These are phyloP conservation scores for Vicia sativa DNA, from an alignment of 306 rosid species.

Conservation along the genomic window DNA sequence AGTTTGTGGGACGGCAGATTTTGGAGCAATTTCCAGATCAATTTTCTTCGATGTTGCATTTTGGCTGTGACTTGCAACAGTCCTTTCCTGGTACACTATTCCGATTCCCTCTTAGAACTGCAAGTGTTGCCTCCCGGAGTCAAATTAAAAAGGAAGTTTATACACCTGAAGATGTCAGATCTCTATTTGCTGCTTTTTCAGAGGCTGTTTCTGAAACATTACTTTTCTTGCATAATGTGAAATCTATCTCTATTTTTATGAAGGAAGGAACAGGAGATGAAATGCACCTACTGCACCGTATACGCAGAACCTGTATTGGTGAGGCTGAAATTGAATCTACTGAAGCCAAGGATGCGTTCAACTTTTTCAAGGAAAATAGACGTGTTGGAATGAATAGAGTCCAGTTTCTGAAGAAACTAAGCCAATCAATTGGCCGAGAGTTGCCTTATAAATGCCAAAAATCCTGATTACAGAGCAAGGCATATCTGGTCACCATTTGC, in stretches of 20 bases:
- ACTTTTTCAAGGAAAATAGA: conserved; percentile 60
- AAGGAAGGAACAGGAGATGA: conserved; percentile 85
- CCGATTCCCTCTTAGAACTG: conserved; percentile 92
- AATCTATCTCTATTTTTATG: conserved; percentile 76
- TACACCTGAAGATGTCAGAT: conserved; percentile 79
- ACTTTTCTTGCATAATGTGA: conserved; percentile 80
- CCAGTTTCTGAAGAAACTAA: conserved; percentile 72
- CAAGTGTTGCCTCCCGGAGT: conserved; percentile 81
- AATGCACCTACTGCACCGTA: conserved; percentile 83
- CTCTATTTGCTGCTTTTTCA: conserved; percentile 78
- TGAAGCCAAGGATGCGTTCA: conserved; percentile 65
- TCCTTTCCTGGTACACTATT: conserved; percentile 92
- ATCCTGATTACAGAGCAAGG: conserved; percentile 65
- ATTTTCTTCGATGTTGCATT: conserved; percentile 87
- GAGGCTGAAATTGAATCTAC: conserved; percentile 66
- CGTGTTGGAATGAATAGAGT: conserved; percentile 68
- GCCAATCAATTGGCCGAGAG: conserved; percentile 55
- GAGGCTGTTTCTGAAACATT: conserved; percentile 87
- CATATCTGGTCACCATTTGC: conserved; percentile 56
- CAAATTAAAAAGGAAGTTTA: conserved; percentile 92
- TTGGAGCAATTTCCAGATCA: conserved; percentile 98
- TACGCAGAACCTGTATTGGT: conserved; percentile 55
- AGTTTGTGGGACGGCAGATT: conserved; percentile 82
- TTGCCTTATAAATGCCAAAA: conserved; percentile 81
- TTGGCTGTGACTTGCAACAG: conserved; percentile 91